These are phyloP conservation scores for Galerina sulciceps DNA, from an alignment of 768 basidiomycete species.

Conservation along the genomic window DNA sequence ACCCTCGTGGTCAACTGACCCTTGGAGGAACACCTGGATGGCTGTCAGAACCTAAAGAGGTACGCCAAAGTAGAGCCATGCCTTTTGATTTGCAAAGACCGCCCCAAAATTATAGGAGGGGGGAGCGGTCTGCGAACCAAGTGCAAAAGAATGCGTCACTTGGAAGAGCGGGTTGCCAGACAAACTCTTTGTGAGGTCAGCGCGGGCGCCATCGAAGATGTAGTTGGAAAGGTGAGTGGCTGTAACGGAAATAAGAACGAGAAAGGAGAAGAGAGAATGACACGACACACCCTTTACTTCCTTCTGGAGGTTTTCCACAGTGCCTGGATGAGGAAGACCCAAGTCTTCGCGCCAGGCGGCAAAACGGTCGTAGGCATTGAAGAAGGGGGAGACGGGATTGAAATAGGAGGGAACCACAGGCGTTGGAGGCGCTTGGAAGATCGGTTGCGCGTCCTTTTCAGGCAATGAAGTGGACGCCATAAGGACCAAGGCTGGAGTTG, in stretches of 20 bases:
- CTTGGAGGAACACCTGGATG: constrained; percentile 85
- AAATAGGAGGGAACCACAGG: constrained; percentile 42
- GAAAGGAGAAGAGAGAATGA: background rate
- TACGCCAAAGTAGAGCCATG: constrained; percentile 35
- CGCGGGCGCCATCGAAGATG: constrained; percentile 96
- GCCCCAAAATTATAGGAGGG: constrained; percentile 96
- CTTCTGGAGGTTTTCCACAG: constrained; percentile 89
- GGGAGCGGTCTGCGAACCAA: constrained; percentile 84
- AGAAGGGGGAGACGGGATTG: constrained; percentile 60
- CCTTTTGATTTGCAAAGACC: constrained; percentile 84
- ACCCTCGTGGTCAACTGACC: constrained; percentile 92
- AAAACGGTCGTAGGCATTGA: constrained; percentile 72
- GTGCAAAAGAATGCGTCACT: constrained; percentile 93
- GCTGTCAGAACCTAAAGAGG: constrained; percentile 20
- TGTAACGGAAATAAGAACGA: constrained; percentile 33
- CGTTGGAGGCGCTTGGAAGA: constrained; percentile 37
- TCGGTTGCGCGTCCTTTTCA: constrained; percentile 47
- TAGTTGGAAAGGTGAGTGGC: constrained; percentile 93
- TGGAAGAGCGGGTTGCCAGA: constrained; percentile 97
- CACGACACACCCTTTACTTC: constrained; percentile 81
- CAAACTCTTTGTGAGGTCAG: constrained; percentile 92
- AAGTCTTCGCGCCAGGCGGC: constrained; percentile 81
- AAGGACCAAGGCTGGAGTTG: constrained; percentile 24
- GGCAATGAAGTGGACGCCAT: constrained; percentile 51
- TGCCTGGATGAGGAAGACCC: constrained; percentile 89